Base-by-base conservation (phyloP, 176 grass and related monocot species). In the Carex pumila region DNA sequence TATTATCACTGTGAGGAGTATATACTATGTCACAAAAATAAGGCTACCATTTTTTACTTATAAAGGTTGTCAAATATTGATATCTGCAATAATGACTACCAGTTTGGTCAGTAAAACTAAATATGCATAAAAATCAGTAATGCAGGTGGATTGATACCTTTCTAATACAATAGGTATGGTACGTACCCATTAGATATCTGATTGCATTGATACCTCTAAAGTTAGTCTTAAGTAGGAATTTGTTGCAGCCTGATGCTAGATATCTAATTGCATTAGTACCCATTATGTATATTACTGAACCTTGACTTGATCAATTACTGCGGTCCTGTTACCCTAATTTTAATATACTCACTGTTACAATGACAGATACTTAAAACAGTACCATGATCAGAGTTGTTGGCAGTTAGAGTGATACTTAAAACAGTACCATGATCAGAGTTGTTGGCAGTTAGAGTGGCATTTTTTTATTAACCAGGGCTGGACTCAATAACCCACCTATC, bases 1-100 rank as follows among this genome's bases (percentile, higher is more conserved):
- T 85, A 99, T 99, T 66, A 95, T 99, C 39, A 94, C 90, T 25
- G 92, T 95, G 71, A 79, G 92, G 8, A 65, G 25, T 32, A 65
- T 1, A 3, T 84, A 63, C 9, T 19, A 63, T 82, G 12, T 85
- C 43, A 63, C 9, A 25, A 85, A 22, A 22, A 22, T 22, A 52
- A 45, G 45, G 1, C 19, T 74, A 74, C 21, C 45, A 29, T 53
- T 3, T 53, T 74, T 74, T 74, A 12, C 52, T 45, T 29, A 37
- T 1, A 15, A 71, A 71, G 47, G 3, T 74, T 74, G 41, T 73
- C 9, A 6, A 6, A 21, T 67, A 36, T 67, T 34, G 65, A 30
- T 25, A 12, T 65, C 61, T 65, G 61, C 61, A 65, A 65, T 8
- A 71, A 7, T 71, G 18, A 45, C 37, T n/a, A 45, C 39, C 37